Evolutionary conservation across 1,284 basidiomycete species (phyloP).

Genomic region (Anthracocystis panici-leucophaei): DNA sequence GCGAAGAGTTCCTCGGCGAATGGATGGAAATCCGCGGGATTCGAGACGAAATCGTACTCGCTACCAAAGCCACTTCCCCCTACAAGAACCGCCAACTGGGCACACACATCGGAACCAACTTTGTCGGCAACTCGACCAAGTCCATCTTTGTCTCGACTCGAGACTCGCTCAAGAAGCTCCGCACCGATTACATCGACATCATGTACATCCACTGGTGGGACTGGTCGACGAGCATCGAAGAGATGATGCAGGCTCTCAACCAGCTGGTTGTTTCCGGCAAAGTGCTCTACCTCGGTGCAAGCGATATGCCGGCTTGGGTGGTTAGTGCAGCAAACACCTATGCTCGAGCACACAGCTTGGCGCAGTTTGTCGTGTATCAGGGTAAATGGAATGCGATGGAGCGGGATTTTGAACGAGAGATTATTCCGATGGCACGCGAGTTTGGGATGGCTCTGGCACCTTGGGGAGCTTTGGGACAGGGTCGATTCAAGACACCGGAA

Average conservation of each 20-base stretch:
- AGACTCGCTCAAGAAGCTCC: conserved; percentile 74
- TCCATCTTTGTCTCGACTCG: conserved; percentile 47
- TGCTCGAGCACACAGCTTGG: conserved; percentile 72
- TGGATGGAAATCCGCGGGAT: conserved; percentile 74
- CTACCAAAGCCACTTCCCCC: conserved; percentile 73
- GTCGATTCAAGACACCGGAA: conserved; percentile 70
- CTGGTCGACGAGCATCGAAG: conserved; percentile 74
- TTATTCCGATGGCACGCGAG: conserved; percentile 74
- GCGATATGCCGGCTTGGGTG: conserved; percentile 75
- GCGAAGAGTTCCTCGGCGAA: conserved; percentile 75
- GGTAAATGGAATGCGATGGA: conserved; percentile 74
- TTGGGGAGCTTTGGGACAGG: conserved; percentile 74
- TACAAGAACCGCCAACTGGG: conserved; percentile 48
- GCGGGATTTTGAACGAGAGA: conserved; percentile 76
- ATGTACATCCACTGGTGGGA: conserved; percentile 75
- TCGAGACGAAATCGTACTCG: conserved; percentile 74
- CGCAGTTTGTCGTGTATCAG: conserved; percentile 76
- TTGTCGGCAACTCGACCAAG: conserved; percentile 72
- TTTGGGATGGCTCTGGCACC: conserved; percentile 73
- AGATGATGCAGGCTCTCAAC: conserved; percentile 75
- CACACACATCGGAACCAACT: conserved; percentile 68
- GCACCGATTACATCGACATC: conserved; percentile 73
- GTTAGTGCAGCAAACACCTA: conserved; percentile 75
- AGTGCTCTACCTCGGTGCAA: conserved; percentile 72
- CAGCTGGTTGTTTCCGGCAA: conserved; percentile 72